These are phyloP conservation scores for Blastobotrys peoriensis DNA, from an alignment of 805 yeast genomes.

Conservation along the genomic window DNA sequence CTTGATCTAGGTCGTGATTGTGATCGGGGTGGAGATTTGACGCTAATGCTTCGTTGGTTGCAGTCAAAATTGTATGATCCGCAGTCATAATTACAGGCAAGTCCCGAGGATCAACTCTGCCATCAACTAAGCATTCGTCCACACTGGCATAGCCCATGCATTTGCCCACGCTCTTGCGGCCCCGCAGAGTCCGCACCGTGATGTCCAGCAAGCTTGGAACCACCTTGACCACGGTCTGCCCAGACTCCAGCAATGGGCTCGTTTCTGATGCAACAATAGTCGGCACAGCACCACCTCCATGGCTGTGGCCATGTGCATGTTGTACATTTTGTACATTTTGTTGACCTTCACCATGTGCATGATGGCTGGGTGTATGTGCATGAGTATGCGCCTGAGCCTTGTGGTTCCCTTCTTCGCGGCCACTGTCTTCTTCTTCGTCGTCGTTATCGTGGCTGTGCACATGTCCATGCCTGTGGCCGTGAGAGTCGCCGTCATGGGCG, in stretches of 20 bases:
- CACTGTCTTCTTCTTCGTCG: slow-evolving; percentile 1
- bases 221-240: background rate
- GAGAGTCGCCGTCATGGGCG: slow-evolving; percentile 48
- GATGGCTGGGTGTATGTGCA: background rate
- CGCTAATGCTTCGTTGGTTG: background rate
- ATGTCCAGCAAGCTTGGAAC: slow-evolving; percentile 14
- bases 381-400: slow-evolving; percentile 1
- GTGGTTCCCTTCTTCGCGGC: slow-evolving; percentile 9
- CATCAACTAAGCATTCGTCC: slow-evolving; percentile 12
- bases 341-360: background rate
- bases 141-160: slow-evolving; percentile 40
- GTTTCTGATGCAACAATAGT: slow-evolving; percentile 1
- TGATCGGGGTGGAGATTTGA: background rate
- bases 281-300: background rate
- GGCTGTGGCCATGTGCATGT: background rate
- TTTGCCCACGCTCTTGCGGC: slow-evolving; percentile 35
- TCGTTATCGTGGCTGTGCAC: slow-evolving; percentile 4
- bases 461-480: slow-evolving; percentile 17
- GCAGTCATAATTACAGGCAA: background rate
- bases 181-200: slow-evolving; percentile 13
- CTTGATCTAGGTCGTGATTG: background rate
- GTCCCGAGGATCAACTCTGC: background rate
- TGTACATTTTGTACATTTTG: background rate
- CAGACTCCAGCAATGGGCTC: slow-evolving; percentile 1
- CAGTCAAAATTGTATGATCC: background rate